Conservation (phyloP, 2,329 filamentous ascomycete species). For the Alternaria conjuncta region DNA sequence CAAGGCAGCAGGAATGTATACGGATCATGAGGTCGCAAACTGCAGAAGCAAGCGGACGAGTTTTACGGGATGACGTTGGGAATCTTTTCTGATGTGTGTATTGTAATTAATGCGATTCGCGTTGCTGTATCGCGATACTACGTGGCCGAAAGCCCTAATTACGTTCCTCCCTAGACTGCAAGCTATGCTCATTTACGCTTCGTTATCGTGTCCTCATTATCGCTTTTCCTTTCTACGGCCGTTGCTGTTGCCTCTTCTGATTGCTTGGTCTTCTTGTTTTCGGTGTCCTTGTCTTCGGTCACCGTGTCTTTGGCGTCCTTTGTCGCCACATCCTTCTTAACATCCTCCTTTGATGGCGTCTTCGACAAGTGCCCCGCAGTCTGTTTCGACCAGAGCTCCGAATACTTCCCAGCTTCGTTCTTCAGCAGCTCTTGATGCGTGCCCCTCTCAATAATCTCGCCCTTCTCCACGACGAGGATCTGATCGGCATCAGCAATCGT, state of each 20-base stretch:
- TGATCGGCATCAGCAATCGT: constrained; percentile 87
- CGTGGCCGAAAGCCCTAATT: background rate
- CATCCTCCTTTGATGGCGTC: constrained; percentile 22
- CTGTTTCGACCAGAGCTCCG: constrained; percentile 89
- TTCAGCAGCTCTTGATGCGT: constrained; percentile 78
- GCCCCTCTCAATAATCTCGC: constrained; percentile 77
- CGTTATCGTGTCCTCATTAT: constrained; percentile 11
- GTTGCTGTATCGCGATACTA: background rate
- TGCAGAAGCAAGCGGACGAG: background rate
- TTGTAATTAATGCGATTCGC: background rate
- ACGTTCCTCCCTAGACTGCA: background rate
- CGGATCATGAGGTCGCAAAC: background rate
- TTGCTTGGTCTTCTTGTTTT: constrained; percentile 13
- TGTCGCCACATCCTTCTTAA: constrained; percentile 16
- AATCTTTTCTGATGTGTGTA: background rate
- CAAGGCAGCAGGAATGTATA: background rate
- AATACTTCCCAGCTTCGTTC: constrained; percentile 71
- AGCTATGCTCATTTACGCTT: constrained; percentile 17
- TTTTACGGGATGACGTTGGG: background rate
- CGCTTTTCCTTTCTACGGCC: constrained; percentile 18
- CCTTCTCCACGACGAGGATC: constrained; percentile 78
- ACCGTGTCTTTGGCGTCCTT: constrained; percentile 28
- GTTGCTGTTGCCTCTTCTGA: constrained; percentile 22
- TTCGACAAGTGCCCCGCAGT: constrained; percentile 49
- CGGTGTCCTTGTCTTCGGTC: constrained; percentile 34